Base-by-base conservation (phyloP, 1,284 basidiomycete genomes). In the Tilletia setariae region DNA sequence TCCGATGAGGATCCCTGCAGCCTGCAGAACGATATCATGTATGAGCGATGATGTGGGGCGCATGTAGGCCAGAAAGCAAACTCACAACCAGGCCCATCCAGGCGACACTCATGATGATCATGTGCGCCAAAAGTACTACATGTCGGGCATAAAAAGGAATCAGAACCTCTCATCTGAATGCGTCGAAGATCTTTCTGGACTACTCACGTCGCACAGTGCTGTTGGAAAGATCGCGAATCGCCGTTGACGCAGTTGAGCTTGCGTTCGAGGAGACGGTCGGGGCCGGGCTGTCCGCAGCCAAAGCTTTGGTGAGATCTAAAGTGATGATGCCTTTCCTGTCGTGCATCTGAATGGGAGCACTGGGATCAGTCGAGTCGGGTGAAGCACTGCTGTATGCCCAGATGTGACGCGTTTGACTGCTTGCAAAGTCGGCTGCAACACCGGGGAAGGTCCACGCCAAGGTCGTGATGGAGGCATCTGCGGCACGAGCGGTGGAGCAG, bases 1-100 rank as follows among this genome's bases (percentile, higher is more conserved):
- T 0, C 87, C 88, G 30, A 89, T 72, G 35, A 90, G 82, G 1
- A 86, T 86, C 3, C 88, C 89, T 21, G 83, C 77, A 1, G 89
- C 89, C 0, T 61, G 28, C 3, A 21, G 16, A 61, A 35, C 19
- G 56, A 61, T 19, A 61, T 25, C 21, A 13, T 25, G 21, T 15
- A 11, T n/a, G 2, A 53, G n/a, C 11, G 35, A 6, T 6, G 16
- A 53, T 25, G 16, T 7, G 51, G 21, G 1, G 28, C 1, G 16
- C 28, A 21, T 23, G 21, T 1, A 53, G 2, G 1, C 15, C 16
- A 2, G n/a, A 8, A n/a, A 1, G n/a, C 47, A n/a, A 15, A 40
- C 56, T 9, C 28, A 61, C 56, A 25, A 90, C 83, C 40, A 90
- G 79, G 7, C 90, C 61, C 68, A 89, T 82, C 74, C 89, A 89